These are phyloP conservation scores for Emmonsiellopsis sp. DNA, from an alignment of 2,329 filamentous ascomycete species.

Conservation along the genomic window DNA sequence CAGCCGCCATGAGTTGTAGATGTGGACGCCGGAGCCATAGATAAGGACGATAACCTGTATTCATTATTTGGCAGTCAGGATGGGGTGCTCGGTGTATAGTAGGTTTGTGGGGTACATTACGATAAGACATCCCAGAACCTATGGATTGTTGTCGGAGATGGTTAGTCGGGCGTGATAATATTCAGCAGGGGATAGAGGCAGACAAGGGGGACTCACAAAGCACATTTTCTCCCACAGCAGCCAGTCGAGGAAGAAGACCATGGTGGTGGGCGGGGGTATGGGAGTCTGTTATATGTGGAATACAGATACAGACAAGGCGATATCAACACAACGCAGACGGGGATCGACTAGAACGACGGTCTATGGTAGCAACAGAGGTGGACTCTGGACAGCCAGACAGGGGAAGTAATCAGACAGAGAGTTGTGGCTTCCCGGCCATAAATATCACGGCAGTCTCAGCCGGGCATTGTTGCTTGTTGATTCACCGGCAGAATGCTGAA, in stretches of 20 bases:
- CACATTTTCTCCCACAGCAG: constrained; percentile 81
- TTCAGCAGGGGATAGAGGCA: constrained; percentile 12
- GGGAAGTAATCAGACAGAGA: no score
- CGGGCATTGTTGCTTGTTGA: no score
- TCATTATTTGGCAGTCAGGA: constrained; percentile 2
- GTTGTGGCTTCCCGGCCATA: no score
- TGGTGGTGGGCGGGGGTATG: constrained; percentile 10
- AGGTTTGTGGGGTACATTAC: constrained; percentile 23
- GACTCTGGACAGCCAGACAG: no score
- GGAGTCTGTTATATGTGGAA: background rate
- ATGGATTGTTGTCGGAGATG: constrained; percentile 1
- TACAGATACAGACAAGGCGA: no score
- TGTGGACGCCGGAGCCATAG: constrained; percentile 57
- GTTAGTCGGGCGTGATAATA: constrained; percentile 10
- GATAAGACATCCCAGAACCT: constrained; percentile 67
- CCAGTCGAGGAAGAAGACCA: constrained; percentile 59
- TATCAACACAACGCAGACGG: no score
- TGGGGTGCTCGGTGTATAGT: background rate
- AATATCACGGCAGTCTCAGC: no score
- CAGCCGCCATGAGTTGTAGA: constrained; percentile 45
- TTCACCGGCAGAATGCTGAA: no score
- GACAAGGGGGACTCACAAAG: constrained; percentile 56
- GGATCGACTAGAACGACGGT: no score
- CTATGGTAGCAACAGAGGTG: no score
- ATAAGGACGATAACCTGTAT: constrained; percentile 53